Base-by-base conservation (phyloP, 768 basidiomycete genomes). In the Phylloporus sp. region DNA sequence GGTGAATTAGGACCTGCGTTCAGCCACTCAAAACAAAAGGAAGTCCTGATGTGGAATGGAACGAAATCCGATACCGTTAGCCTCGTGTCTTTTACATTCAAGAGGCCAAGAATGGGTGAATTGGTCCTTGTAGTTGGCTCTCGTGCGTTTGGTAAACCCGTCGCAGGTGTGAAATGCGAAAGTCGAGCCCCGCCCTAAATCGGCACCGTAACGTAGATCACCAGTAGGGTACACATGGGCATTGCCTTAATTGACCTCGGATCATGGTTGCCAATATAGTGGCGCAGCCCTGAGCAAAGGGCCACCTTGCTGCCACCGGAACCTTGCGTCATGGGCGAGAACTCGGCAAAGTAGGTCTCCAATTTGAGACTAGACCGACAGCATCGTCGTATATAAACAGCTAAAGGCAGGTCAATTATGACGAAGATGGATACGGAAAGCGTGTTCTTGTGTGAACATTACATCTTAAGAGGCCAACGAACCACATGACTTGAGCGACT, bases 21-120 rank as follows among this genome's bases (percentile, higher is more conserved):
- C 11, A 9, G 20, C 27, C 41, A 35, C 17, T 13, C n/a, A 3
- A 23, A 10, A 59, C 49, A 60, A 60, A 51, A 33, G 60, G 54
- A 59, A 21, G 14, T n/a, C 54, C 38, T 36, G 28, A 50, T 47
- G 42, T 9, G 38, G 51, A 20, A 43, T 39, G 37, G 57, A 41
- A 39, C 41, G 9, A 41, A 45, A 20, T 10, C 11, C 14, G 17
- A 23, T 23, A 22, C 23, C 36, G 14, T 23, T n/a, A 18, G 5
- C 52, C 57, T 46, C 56, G 24, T 57, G 56, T 28, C 15, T 8
- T 32, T 22, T 42, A 29, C 28, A 46, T 46, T 56, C 53, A 40
- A 43, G n/a, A n/a, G 9, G 21, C 38, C 27, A 21, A 38, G 21
- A 38, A 32, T 34, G 31, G 50, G 39, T 5, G 36, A 28, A 23